These are phyloP conservation scores for Pyrenophora graminea DNA, from an alignment of 2,329 filamentous ascomycete genomes.

Conservation along the genomic window DNA sequence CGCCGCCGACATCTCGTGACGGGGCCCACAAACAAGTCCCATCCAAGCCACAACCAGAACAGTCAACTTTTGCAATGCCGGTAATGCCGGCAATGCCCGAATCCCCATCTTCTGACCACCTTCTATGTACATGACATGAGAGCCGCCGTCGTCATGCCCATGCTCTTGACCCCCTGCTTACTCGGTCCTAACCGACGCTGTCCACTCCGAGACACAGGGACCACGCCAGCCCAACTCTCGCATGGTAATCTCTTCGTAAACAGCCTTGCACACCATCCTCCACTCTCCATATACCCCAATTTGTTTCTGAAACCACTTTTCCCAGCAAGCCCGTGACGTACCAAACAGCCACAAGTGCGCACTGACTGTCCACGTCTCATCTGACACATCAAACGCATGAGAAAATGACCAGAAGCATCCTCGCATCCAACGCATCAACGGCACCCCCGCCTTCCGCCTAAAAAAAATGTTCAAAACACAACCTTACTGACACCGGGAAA, in stretches of 20 bases:
- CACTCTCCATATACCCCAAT: slow-evolving; percentile 4
- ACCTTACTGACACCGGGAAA: slow-evolving; percentile 30
- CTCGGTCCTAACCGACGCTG: slow-evolving; percentile 27
- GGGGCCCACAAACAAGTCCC: slow-evolving; percentile 22
- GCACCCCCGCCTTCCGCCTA: slow-evolving; percentile 38
- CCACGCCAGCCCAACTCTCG: slow-evolving; percentile 13
- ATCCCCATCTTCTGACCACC: not conserved
- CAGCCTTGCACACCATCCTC: slow-evolving; percentile 5
- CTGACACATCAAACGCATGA: slow-evolving; percentile 38
- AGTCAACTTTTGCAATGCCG: not conserved
- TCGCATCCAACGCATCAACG: slow-evolving; percentile 37
- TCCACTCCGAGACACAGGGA: slow-evolving; percentile 26
- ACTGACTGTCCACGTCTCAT: slow-evolving; percentile 11
- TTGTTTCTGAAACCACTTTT: slow-evolving; percentile 19
- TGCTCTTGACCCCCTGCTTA: slow-evolving; percentile 13
- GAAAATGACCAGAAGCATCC: slow-evolving; percentile 36
- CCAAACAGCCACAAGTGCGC: slow-evolving; percentile 15
- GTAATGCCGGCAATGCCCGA: not conserved
- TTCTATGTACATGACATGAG: not conserved
- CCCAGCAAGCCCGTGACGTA: slow-evolving; percentile 23
- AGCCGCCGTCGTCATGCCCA: slow-evolving; percentile 13
- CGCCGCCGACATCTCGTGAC: slow-evolving; percentile 31
- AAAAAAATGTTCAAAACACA: slow-evolving; percentile 16
- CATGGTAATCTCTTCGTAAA: not conserved
- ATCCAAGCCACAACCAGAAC: slow-evolving; percentile 13